Conservation (phyloP, 345 rosid genomes). For the Euphorbia lathyris region DNA sequence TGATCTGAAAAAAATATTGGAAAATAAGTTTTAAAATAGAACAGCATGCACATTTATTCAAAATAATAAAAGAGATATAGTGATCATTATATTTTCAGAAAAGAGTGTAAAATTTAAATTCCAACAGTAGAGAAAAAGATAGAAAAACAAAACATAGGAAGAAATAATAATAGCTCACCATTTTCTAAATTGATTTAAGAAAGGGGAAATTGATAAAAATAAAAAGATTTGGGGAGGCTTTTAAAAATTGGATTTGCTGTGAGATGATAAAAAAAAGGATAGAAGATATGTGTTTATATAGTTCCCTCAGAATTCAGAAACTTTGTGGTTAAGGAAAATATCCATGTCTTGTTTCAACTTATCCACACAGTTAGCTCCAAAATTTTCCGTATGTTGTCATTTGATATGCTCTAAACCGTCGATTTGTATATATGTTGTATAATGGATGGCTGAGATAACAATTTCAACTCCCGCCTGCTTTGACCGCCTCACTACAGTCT, state of each 20-base stretch:
- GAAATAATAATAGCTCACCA: conserved; percentile 10
- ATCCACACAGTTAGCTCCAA: not conserved
- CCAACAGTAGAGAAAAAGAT: no score
- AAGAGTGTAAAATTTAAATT: no score
- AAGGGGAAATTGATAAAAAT: no score
- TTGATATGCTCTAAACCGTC: not conserved
- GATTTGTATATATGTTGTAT: not conserved
- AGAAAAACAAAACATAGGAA: no score
- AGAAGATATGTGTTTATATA: not conserved
- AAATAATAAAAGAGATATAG: no score
- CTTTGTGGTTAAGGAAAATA: conserved; percentile 11
- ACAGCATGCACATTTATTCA: no score
- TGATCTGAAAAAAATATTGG: no score
- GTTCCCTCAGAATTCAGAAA: no score
- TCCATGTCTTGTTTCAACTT: no score
- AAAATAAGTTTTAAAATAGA: no score
- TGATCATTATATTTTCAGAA: no score
- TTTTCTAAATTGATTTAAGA: not conserved
- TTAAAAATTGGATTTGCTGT: not conserved
- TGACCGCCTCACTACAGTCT: not conserved
- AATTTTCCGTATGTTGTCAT: conserved; percentile 5
- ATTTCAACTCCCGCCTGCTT: not conserved
- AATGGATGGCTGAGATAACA: conserved; percentile 6
- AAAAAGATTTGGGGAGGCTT: not conserved
- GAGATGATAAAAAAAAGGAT: not conserved